Conservation (phyloP, 73 alveolate species). For the Blepharisma japonicum region DNA sequence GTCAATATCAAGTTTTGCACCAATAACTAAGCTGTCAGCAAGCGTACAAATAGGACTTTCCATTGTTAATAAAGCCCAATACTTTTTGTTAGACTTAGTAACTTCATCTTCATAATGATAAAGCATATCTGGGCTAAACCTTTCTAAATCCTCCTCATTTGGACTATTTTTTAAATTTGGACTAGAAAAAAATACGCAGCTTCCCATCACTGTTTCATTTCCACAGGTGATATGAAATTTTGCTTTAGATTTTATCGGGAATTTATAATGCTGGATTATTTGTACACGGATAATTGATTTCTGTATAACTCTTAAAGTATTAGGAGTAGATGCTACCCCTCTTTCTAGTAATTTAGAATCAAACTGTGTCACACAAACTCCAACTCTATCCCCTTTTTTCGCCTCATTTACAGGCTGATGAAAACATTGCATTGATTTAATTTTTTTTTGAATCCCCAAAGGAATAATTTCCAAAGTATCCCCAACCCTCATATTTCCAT, state of each 20-base stretch:
- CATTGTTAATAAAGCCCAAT: conserved; percentile 74
- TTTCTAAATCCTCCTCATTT: too few relatives aligned
- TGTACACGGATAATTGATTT: conserved; percentile 61
- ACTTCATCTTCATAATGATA: conserved; percentile 51
- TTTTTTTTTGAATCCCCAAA: conserved; percentile 68
- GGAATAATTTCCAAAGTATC: conserved; percentile 87
- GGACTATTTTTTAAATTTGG: conserved; percentile 28
- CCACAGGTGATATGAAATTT: conserved; percentile 86
- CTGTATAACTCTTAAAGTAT: conserved; percentile 12
- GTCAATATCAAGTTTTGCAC: conserved; percentile 91
- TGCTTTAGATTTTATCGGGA: conserved; percentile 73
- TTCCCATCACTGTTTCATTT: conserved; percentile 78
- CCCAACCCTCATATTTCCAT: conserved; percentile 81
- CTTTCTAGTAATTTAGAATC: conserved; percentile 90
- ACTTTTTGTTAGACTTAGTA: conserved; percentile 50
- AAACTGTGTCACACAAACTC: conserved; percentile 83
- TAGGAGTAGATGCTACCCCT: conserved; percentile 75
- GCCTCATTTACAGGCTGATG: conserved; percentile 85
- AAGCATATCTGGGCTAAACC: conserved; percentile 43
- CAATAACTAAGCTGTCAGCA: conserved; percentile 70
- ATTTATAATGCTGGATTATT: conserved; percentile 80
- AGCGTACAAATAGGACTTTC: conserved; percentile 82
- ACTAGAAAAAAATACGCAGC: conserved; percentile 49
- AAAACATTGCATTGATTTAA: conserved; percentile 92
- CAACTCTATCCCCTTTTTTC: conserved; percentile 95